Conservation (phyloP, 1,284 basidiomycete genomes). For the Cutaneotrichosporon dermatis region DNA sequence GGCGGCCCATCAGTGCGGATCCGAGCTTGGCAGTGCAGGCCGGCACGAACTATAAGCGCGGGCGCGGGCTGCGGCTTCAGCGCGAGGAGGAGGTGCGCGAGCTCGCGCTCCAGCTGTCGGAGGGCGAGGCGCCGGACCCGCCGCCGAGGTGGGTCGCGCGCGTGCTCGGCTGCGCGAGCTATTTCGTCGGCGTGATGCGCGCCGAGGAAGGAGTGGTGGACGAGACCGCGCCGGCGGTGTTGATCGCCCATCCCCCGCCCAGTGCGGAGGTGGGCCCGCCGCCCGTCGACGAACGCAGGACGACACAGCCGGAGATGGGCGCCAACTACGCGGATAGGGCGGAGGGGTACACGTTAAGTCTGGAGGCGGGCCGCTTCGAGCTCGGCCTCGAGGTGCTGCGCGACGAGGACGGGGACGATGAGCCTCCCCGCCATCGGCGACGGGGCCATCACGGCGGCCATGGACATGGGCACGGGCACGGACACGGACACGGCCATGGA, state of each 20-base stretch:
- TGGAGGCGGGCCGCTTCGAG: constrained; percentile 44
- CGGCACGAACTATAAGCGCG: constrained; percentile 34
- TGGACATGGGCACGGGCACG: constrained; percentile 7
- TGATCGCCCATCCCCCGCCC: constrained; percentile 41
- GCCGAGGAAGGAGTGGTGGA: constrained; percentile 18
- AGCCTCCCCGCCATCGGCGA: constrained; percentile 5
- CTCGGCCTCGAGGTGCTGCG: constrained; percentile 38
- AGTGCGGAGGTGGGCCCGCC: constrained; percentile 34
- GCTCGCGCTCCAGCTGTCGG: not conserved
- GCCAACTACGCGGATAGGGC: constrained; percentile 29
- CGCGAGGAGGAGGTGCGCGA: constrained; percentile 26
- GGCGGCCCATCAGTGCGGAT: constrained; percentile 26
- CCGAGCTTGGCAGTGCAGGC: constrained; percentile 30
- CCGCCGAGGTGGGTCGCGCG: constrained; percentile 35
- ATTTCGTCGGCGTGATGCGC: constrained; percentile 26
- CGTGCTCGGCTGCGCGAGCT: constrained; percentile 37
- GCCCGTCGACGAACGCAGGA: constrained; percentile 16
- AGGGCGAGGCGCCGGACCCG: constrained; percentile 16
- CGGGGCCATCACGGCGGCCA: constrained; percentile 6
- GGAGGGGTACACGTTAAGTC: constrained; percentile 38
- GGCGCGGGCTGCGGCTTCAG: constrained; percentile 36
- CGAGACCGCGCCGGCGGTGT: constrained; percentile 21
- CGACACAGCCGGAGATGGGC: not conserved
- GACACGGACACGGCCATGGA: not conserved
- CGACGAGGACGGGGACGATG: constrained; percentile 40